Base-by-base conservation (phyloP, 768 basidiomycete species). In the Hortiboletus flavorubellus region DNA sequence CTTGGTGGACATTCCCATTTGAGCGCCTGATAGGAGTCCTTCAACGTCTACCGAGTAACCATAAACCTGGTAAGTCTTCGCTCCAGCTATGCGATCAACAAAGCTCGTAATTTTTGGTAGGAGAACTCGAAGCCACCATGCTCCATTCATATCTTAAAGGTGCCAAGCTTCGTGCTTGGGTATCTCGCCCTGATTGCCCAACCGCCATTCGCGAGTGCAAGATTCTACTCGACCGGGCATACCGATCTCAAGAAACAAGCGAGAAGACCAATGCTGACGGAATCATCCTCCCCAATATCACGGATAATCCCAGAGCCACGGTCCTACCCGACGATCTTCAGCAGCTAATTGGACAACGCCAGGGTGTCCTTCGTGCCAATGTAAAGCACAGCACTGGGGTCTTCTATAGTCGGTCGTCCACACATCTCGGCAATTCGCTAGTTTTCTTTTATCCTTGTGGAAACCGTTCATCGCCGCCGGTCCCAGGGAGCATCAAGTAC, bases 1-100 rank as follows among this genome's bases (percentile, higher is more conserved):
- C 67, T 2, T 70, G 65, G 64, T 69, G 69, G 66, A 52, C 55
- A 4, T 70, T 64, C 34, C 66, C 63, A 6, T 64, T 64, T 26
- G 59, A 69, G n/a, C 39, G 49, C 4, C 34, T 69, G 7, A 69
- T 69, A 33, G 62, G 67, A 0, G 33, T 38, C 1, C 48, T 71
- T 7, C 65, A 69, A 34, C 31, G 39, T 2, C 50, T 68, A 4
- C 67, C 58, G 0, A 62, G 35, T 0, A 71, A 71, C 48, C 60
- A 67, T 30, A 65, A 58, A 39, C 21, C 31, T 11, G 67, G 63
- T 29, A 16, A 11, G 16, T 26, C 5, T 33, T 11, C 6, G 8
- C 38, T 39, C 35, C 15, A 9, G n/a, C 38, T n/a, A 16, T 8
- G 10, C 8, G 8, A 11, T 6, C n/a, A 39, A 8, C 16, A n/a